Conservation (phyloP, 2,329 filamentous ascomycete species). For the Rasamsonia emersonii region DNA sequence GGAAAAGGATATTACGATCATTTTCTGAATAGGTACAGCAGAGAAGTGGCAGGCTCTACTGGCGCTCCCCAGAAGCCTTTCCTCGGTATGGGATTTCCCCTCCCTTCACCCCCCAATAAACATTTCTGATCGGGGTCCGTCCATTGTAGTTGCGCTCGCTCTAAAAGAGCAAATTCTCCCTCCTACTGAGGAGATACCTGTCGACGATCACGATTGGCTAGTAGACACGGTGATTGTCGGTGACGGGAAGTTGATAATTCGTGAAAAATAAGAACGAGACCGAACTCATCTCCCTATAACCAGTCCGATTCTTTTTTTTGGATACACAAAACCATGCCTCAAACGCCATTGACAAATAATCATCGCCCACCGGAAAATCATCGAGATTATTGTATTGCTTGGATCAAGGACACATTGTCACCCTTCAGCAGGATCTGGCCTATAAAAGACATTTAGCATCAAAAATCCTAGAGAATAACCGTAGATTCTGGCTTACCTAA, state of each 20-base stretch:
- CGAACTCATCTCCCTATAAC: constrained; percentile 12
- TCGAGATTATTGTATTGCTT: constrained; percentile 37
- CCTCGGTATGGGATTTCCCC: constrained; percentile 43
- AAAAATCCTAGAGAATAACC: constrained; percentile 1
- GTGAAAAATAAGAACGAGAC: constrained; percentile 16
- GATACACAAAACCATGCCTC: constrained; percentile 12
- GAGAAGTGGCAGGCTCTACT: constrained; percentile 26
- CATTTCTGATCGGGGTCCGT: constrained; percentile 17
- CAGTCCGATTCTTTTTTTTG: constrained; percentile 12
- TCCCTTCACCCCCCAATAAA: constrained; percentile 6
- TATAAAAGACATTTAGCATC: constrained; percentile 28
- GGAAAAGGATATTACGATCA: constrained; percentile 96
- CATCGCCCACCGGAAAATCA: background rate
- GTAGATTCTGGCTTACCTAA: constrained; percentile 52
- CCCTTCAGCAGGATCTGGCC: constrained; percentile 81
- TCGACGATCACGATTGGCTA: constrained; percentile 66
- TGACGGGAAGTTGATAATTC: constrained; percentile 49
- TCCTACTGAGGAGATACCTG: constrained; percentile 58
- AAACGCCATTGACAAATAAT: constrained; percentile 9
- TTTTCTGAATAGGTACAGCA: constrained; percentile 70
- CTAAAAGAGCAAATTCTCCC: constrained; percentile 76
- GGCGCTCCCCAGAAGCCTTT: constrained; percentile 42
- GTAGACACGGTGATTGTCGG: constrained; percentile 71
- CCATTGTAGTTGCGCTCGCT: constrained; percentile 61
- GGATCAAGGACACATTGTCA: constrained; percentile 79